These are phyloP conservation scores for Globisporangium spiculum DNA, from an alignment of 352 stramenopile genomes.

Conservation along the genomic window DNA sequence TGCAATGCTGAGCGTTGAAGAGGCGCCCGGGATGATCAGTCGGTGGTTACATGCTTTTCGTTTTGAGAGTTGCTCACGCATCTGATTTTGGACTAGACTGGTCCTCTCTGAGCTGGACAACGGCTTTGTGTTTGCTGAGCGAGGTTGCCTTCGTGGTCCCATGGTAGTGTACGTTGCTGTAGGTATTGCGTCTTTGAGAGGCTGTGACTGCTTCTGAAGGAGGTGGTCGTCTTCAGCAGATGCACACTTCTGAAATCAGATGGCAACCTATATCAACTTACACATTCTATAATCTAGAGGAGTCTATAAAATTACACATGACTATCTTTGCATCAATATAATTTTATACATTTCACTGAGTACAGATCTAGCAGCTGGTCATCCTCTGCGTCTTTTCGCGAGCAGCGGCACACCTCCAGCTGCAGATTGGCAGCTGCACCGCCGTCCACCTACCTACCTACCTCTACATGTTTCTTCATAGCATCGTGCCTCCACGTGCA, in stretches of 20 bases:
- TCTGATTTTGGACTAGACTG: background rate
- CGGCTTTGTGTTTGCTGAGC: background rate
- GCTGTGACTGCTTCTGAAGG: background rate
- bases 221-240: slow-evolving; percentile 3
- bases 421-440: background rate
- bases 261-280: background rate
- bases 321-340: background rate
- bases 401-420: background rate
- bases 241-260: background rate
- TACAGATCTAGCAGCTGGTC: background rate
- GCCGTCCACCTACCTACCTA: background rate
- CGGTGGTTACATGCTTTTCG: slow-evolving; percentile 1
- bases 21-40: background rate
- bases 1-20: background rate
- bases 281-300: background rate
- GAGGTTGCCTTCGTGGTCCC: background rate
- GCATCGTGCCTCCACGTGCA: background rate
- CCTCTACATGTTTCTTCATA: background rate
- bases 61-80: background rate
- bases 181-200: background rate
- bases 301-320: no score
- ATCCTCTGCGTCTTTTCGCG: slow-evolving; percentile 5
- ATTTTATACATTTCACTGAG: background rate
- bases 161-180: background rate
- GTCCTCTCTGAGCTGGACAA: no score